A percentile compares a stretch with the other conserved stretches of the same genome.
These are phyloP conservation scores for Tympanopsis confertula DNA, from an alignment of 2,329 filamentous ascomycete species.

Conservation along the genomic window DNA sequence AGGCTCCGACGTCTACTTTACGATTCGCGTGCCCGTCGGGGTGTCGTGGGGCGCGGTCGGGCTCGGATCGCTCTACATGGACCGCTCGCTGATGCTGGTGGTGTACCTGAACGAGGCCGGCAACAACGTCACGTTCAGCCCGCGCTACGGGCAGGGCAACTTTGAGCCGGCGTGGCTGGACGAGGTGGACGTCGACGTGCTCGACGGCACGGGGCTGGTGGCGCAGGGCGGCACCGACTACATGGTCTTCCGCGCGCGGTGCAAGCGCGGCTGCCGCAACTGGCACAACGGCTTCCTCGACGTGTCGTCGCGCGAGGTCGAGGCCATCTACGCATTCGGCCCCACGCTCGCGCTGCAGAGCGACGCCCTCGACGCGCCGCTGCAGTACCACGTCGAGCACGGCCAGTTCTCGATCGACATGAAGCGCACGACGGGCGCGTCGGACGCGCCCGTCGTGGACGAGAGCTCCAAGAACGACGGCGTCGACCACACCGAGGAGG, in stretches of 20 bases:
- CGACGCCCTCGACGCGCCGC: slow-evolving; percentile 26
- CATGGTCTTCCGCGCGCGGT: slow-evolving; percentile 36
- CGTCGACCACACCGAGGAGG: slow-evolving; percentile 13
- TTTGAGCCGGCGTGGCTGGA: slow-evolving; percentile 37
- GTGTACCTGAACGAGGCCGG: slow-evolving; percentile 34
- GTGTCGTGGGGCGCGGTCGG: slow-evolving; percentile 42
- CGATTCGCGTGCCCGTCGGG: slow-evolving; percentile 31
- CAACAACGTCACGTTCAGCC: slow-evolving; percentile 41
- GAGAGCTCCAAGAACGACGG: slow-evolving; percentile 20
- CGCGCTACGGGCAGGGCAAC: slow-evolving; percentile 35
- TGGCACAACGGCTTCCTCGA: slow-evolving; percentile 39
- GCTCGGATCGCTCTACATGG: slow-evolving; percentile 38
- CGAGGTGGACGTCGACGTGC: slow-evolving; percentile 27
- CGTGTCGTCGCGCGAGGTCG: slow-evolving; percentile 29
- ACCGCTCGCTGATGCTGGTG: slow-evolving; percentile 38
- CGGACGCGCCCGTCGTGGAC: slow-evolving; percentile 26
- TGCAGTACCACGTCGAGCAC: slow-evolving; percentile 39
- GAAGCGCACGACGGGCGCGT: slow-evolving; percentile 31
- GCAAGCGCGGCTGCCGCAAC: slow-evolving; percentile 33
- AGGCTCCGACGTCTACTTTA: slow-evolving; percentile 37
- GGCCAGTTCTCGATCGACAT: slow-evolving; percentile 45
- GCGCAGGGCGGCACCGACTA: slow-evolving; percentile 25
- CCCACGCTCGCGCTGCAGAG: slow-evolving; percentile 29
- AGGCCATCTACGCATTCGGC: slow-evolving; percentile 45
- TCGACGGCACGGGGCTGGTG: slow-evolving; percentile 33